Base-by-base conservation (phyloP, 2,329 filamentous ascomycete genomes). In the Trichoderma sp. region DNA sequence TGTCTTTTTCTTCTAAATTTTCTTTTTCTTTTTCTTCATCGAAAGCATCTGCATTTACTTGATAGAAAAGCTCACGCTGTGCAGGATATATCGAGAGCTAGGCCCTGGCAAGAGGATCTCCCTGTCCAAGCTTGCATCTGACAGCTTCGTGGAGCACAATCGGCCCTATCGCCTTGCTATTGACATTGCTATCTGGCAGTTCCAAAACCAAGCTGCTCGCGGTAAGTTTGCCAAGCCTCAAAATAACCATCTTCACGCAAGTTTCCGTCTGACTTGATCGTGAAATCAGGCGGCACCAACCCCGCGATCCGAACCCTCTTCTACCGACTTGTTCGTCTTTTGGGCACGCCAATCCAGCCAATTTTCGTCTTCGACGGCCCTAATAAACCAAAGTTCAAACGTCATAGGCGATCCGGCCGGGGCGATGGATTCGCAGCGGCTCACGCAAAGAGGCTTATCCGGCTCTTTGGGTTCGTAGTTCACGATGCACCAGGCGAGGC, bases 121-220 rank as follows among this genome's bases (percentile, higher is more conserved):
- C 21, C 86, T 99, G 11, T 90, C 93, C 39, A 97, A 93, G 78
- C 87, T 98, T 65, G 92, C 95, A 34, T 86, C 94, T 60, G 89
- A 94, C 62, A 91, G 93, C 76, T 88, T 97, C 74, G 89, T 94
- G 77, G 82, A 86, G 69, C 90, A 89, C 12, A 87, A 88, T 28
- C 88, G 91, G 2, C 95, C 95, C 0, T 85, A 98, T 53, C 91
- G 95, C 53, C 86, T 99, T 61, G 96, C 96, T 51, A 92, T 99
- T 74, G 96, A 99, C 79, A 92, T 97, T 76, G 94, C 94, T 3
- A 98, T 99, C 79, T 99, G 96, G 96, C 92, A 97, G 58, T 98
- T 97, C 78, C 96, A 99, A 78, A 91, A 91, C 14, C 94, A 97
- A 79, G 91, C 93, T 15, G 93, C 93, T 21, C 90, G 90, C 83